These are phyloP conservation scores for Selenicereus undatus DNA, from an alignment of 148 eudicot species.

Conservation along the genomic window DNA sequence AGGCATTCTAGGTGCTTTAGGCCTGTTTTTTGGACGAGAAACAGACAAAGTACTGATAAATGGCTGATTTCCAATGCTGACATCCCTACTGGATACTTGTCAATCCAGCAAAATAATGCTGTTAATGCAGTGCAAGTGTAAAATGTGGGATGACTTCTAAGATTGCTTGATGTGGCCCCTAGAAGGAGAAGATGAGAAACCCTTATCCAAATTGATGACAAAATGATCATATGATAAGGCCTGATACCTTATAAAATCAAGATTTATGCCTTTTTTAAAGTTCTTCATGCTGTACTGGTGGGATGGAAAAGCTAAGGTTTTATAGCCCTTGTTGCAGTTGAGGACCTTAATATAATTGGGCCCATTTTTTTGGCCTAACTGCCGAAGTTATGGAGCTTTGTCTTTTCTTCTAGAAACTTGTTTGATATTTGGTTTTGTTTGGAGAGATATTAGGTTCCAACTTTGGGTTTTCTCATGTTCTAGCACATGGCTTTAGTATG, in stretches of 20 bases:
- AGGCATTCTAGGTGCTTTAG: neutral
- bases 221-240: too few relatives aligned
- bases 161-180: neutral
- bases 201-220: too few relatives aligned
- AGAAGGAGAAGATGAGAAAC: too few relatives aligned
- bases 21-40: neutral
- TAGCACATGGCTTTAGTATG: too few relatives aligned
- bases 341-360: neutral
- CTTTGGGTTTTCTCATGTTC: too few relatives aligned
- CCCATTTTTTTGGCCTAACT: too few relatives aligned
- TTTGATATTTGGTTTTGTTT: too few relatives aligned
- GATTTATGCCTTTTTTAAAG: too few relatives aligned
- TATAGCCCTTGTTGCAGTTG: neutral
- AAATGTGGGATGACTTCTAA: neutral
- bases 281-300: neutral
- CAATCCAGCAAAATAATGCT: neutral
- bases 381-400: too few relatives aligned
- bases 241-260: neutral
- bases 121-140: neutral
- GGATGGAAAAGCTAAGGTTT: neutral
- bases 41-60: neutral
- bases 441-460: too few relatives aligned
- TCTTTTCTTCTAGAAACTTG: too few relatives aligned
- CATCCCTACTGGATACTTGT: neutral
- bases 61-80: neutral